Percentiles rank a stretch among this genome's conserved stretches.
phyloP scores from a whole-genome alignment of 1,139 yeast species.

The Suhomyces chickasaworum region DNA sequence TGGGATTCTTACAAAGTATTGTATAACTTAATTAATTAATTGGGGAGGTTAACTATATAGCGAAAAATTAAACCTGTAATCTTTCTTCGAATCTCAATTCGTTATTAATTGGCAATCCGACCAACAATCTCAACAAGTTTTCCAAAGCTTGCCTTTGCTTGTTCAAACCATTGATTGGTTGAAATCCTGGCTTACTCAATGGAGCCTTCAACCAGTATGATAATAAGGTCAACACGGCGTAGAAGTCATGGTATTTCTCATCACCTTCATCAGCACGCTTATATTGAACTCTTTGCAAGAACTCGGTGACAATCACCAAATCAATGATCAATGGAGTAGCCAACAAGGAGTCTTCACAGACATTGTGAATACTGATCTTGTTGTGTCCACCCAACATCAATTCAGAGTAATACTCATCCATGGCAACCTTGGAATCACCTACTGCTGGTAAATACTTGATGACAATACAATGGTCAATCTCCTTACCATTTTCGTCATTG shows the following conservation, averaged over 20 bases:
- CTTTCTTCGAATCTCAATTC: slow-evolving; percentile 96
- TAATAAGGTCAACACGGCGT: slow-evolving; percentile 83
- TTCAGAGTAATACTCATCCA: slow-evolving; percentile 97
- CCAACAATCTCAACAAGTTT: slow-evolving; percentile 84
- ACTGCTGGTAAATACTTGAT: slow-evolving; percentile 94
- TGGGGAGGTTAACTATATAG: not conserved
- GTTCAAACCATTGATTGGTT: slow-evolving; percentile 90
- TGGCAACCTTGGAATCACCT: slow-evolving; percentile 95
- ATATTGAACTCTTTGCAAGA: slow-evolving; percentile 82
- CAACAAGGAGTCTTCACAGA: slow-evolving; percentile 92
- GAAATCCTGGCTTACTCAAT: slow-evolving; percentile 84
- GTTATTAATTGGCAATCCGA: slow-evolving; percentile 87
- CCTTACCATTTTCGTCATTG: slow-evolving; percentile 76
- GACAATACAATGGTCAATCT: slow-evolving; percentile 92
- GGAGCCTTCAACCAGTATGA: slow-evolving; percentile 98
- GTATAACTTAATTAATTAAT: not conserved
- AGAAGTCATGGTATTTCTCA: slow-evolving; percentile 62
- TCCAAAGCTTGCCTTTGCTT: slow-evolving; percentile 93
- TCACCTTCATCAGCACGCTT: slow-evolving; percentile 49
- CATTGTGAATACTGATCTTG: slow-evolving; percentile 90
- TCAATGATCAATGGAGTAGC: slow-evolving; percentile 96
- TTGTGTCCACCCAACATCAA: slow-evolving; percentile 98
- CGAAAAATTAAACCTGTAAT: slow-evolving; percentile 31
- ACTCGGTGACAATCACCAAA: slow-evolving; percentile 86
- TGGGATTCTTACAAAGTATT: not conserved